A percentile compares a stretch with the other conserved stretches of the same genome.
Evolutionary conservation across 345 rosid species (phyloP).

Genomic region (Populus ilicifolia): DNA sequence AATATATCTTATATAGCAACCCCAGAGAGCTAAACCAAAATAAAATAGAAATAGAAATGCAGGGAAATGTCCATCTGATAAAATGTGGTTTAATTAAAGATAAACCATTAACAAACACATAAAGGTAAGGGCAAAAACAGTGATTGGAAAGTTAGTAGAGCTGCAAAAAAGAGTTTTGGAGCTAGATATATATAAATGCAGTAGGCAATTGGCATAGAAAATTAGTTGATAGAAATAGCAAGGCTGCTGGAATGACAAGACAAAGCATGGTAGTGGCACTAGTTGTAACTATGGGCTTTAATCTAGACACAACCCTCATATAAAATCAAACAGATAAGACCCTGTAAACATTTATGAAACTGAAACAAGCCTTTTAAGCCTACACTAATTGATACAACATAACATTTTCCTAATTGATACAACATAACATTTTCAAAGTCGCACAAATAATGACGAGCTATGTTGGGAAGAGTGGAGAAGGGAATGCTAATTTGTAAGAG

Average conservation of each 20-base stretch:
- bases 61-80: background rate
- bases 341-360: no score
- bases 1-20: constrained; percentile 9
- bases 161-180: background rate
- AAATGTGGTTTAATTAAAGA: background rate
- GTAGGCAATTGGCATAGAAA: background rate
- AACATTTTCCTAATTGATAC: background rate
- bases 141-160: background rate
- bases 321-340: no score
- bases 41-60: constrained; percentile 1
- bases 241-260: background rate
- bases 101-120: background rate
- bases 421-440: background rate
- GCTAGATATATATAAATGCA: background rate
- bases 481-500: background rate
- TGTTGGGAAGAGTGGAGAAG: background rate
- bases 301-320: no score
- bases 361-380: constrained; percentile 7
- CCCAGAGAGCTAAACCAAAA: constrained; percentile 27
- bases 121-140: background rate
- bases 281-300: background rate
- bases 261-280: background rate
- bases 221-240: background rate
- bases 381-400: background rate
- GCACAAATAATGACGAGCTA: background rate